Conservation (phyloP, 2,329 filamentous ascomycete species). For the Davidsoniella virescens region DNA sequence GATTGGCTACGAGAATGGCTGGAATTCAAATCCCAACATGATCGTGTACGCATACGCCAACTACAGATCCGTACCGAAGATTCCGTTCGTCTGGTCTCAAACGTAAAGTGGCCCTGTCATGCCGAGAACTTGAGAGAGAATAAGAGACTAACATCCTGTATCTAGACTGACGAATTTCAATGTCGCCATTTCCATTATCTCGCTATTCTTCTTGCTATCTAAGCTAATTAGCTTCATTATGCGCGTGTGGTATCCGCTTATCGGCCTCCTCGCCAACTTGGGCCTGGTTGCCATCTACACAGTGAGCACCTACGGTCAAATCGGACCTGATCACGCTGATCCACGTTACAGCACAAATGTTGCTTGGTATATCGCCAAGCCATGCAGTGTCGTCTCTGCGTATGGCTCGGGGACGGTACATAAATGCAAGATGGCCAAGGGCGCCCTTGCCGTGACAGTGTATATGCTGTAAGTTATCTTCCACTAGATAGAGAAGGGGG, state of each 20-base stretch:
- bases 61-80: slow-evolving; percentile 41
- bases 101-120: slow-evolving; percentile 36
- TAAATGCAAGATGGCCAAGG: slow-evolving; percentile 53
- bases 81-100: slow-evolving; percentile 57
- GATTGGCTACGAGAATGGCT: slow-evolving; percentile 52
- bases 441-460: slow-evolving; percentile 45
- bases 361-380: slow-evolving; percentile 61
- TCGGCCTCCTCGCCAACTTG: slow-evolving; percentile 42
- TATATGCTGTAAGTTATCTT: slow-evolving; percentile 47
- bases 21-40: slow-evolving; percentile 57
- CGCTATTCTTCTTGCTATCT: slow-evolving; percentile 57
- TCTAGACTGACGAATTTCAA: slow-evolving; percentile 57
- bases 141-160: slow-evolving; percentile 11
- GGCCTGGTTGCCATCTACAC: slow-evolving; percentile 45
- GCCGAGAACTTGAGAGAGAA: slow-evolving; percentile 5
- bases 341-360: slow-evolving; percentile 41
- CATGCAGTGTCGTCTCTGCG: slow-evolving; percentile 28
- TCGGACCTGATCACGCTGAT: slow-evolving; percentile 57
- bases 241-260: slow-evolving; percentile 51
- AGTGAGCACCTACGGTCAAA: slow-evolving; percentile 52
- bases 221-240: slow-evolving; percentile 56
- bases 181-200: slow-evolving; percentile 58
- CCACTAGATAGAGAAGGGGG: background rate
- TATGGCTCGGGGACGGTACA: slow-evolving; percentile 28
- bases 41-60: slow-evolving; percentile 61